These are phyloP conservation scores for Aureobasidium sp. DNA, from an alignment of 2,329 filamentous ascomycete species.

Conservation along the genomic window DNA sequence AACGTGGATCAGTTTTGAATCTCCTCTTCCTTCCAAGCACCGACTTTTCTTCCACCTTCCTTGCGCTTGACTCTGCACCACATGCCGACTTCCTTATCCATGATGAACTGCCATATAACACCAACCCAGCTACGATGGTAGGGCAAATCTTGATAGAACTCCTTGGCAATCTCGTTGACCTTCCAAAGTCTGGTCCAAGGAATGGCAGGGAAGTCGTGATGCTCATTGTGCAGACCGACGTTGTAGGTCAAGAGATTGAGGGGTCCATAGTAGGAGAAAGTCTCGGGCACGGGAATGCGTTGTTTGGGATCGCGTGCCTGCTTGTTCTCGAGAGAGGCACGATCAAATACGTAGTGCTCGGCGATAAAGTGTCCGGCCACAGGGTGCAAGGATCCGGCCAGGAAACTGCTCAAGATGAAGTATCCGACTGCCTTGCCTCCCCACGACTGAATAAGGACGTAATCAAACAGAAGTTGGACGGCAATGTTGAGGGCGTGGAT, in stretches of 20 bases:
- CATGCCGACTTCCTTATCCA: constrained; percentile 81
- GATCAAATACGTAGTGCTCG: constrained; percentile 61
- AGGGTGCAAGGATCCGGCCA: constrained; percentile 88
- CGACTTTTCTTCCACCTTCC: constrained; percentile 62
- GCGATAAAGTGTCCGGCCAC: constrained; percentile 97
- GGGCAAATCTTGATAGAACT: constrained; percentile 88
- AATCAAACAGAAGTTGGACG: constrained; percentile 73
- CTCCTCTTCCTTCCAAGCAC: constrained; percentile 41
- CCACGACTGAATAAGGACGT: constrained; percentile 53
- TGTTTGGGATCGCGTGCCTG: constrained; percentile 25
- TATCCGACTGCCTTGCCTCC: constrained; percentile 67
- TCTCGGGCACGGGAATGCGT: constrained; percentile 66
- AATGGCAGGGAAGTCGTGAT: constrained; percentile 96
- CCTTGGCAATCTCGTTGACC: constrained; percentile 71
- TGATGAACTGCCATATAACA: constrained; percentile 93
- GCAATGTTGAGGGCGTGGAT: constrained; percentile 78
- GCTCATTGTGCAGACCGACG: constrained; percentile 95
- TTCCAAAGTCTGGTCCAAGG: constrained; percentile 83
- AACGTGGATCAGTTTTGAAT: not conserved
- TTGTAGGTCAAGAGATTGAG: constrained; percentile 94
- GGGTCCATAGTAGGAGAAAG: constrained; percentile 92
- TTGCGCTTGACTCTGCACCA: constrained; percentile 90
- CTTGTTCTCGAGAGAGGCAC: constrained; percentile 46
- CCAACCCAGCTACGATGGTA: constrained; percentile 84
- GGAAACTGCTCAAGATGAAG: constrained; percentile 81